A percentile compares a stretch with the other conserved stretches of the same genome.
Conservation (phyloP, 495 filamentous ascomycete species). For the Talaromyces trachyspermus region DNA sequence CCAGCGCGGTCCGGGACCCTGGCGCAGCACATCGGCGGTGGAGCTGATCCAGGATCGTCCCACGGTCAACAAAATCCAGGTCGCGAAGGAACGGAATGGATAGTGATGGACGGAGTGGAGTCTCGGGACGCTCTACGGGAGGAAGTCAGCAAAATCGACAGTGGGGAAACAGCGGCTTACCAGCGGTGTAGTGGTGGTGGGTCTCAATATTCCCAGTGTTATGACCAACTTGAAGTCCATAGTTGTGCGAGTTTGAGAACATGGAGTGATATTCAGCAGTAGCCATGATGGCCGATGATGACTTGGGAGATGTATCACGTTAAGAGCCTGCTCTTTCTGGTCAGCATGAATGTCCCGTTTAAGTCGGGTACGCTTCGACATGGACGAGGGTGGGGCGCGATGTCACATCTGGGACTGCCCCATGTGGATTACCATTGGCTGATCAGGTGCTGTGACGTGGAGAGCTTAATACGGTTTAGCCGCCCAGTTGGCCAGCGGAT, state of each 20-base stretch:
- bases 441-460: no score
- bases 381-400: no score
- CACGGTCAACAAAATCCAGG: slow-evolving; percentile 27
- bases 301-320: not conserved
- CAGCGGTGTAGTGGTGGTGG: not conserved
- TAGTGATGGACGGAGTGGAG: slow-evolving; percentile 12
- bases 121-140: slow-evolving; percentile 11
- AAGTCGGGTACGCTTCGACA: no score
- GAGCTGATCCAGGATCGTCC: slow-evolving; percentile 18
- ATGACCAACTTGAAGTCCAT: not conserved
- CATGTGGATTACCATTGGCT: no score
- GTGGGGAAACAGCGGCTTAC: not conserved
- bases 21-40: slow-evolving; percentile 16
- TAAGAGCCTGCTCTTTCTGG: not conserved
- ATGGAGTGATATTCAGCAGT: not conserved
- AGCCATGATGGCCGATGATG: not conserved
- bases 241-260: not conserved
- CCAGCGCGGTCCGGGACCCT: slow-evolving; percentile 18
- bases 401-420: no score
- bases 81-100: slow-evolving; percentile 26
- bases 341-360: no score
- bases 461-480: no score
- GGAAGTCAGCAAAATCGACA: not conserved
- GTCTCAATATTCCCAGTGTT: not conserved
- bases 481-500: no score